Percentiles rank a stretch among this genome's conserved stretches.
phyloP scores from a whole-genome alignment of 2,329 filamentous ascomycete species.

The Colletotrichum liaoningense region DNA sequence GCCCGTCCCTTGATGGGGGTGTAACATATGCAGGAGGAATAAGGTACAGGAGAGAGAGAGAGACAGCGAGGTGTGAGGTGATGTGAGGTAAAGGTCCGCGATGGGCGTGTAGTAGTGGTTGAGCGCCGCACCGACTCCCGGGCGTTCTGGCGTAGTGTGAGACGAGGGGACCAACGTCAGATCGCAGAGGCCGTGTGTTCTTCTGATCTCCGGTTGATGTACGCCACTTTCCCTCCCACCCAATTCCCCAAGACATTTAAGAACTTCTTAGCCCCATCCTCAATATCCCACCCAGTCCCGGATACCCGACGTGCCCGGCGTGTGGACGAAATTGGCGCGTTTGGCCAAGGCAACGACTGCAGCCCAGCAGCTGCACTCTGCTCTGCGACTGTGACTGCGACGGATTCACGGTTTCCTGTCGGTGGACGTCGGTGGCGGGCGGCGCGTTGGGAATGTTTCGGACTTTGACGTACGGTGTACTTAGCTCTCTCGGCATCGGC shows the following conservation, averaged over 20 bases:
- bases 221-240: not conserved
- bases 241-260: constrained; percentile 12
- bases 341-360: not conserved
- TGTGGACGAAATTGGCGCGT: not conserved
- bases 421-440: not conserved
- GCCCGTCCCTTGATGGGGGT: not conserved
- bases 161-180: constrained; percentile 31
- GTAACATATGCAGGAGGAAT: constrained; percentile 6
- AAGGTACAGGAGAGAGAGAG: not conserved
- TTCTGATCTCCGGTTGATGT: not conserved
- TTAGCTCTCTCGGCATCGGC: constrained; percentile 1
- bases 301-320: constrained; percentile 3
- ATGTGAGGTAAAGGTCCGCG: not conserved
- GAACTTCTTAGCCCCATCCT: not conserved
- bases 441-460: constrained; percentile 23
- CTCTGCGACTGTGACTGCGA: not conserved
- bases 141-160: constrained; percentile 16
- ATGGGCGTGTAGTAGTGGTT: not conserved
- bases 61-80: not conserved
- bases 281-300: constrained; percentile 2
- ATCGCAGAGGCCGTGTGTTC: constrained; percentile 20
- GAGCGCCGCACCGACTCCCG: constrained; percentile 28
- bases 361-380: not conserved
- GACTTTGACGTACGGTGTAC: not conserved
- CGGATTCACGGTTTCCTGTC: not conserved